Base-by-base conservation (phyloP, 176 grass and related monocot genomes). In the Thinopyrum elongatum region DNA sequence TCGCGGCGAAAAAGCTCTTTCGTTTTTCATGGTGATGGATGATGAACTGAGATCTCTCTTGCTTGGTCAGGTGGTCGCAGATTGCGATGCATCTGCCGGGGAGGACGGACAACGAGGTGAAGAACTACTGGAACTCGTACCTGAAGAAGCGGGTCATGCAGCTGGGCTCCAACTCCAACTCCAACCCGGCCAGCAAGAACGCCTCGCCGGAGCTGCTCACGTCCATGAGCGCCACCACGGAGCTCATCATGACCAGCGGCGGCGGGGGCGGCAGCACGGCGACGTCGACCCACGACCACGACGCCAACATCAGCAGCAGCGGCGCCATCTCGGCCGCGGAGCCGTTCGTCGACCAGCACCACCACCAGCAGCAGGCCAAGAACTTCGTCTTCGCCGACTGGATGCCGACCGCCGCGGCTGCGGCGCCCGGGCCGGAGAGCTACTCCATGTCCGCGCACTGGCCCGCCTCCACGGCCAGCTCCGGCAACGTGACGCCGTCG, bases 101-200 rank as follows among this genome's bases (percentile, higher is more conserved):
- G 26, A 89, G 95, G 87, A 97, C 95, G 1, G 95, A 97, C 72
- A 97, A 97, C 77, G 95, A 97, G 78, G 92, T 97, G 58, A 97
- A 97, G 85, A 97, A 97, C 86, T 89, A 97, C 81, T 97, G 90
- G 92, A 97, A 97, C 68, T 97, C 92, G 7, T 89, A 97, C 83
- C 95, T 94, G 33, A 94, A 94, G 87, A 97, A 94, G 85, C 80
- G 90, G 83, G 83, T 94, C 5, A 86, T 87, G 82, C 90, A 88
- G 78, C 33, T 11, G 16, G 33, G 36, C 33, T 21, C 33, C 19
- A 33, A 21, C 67, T 8, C 60, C 78, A 0, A 38, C 13, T 84
- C 88, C 71, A 80, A 44, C 84, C 84, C 83, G 53, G 2, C 23
- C 39, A 26, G 71, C 63, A 84, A 79, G 71, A 88, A 41, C 88